Evolutionary conservation across 108 stramenopile species (phyloP).

Genomic region (Hondaea fermentalgiana): DNA sequence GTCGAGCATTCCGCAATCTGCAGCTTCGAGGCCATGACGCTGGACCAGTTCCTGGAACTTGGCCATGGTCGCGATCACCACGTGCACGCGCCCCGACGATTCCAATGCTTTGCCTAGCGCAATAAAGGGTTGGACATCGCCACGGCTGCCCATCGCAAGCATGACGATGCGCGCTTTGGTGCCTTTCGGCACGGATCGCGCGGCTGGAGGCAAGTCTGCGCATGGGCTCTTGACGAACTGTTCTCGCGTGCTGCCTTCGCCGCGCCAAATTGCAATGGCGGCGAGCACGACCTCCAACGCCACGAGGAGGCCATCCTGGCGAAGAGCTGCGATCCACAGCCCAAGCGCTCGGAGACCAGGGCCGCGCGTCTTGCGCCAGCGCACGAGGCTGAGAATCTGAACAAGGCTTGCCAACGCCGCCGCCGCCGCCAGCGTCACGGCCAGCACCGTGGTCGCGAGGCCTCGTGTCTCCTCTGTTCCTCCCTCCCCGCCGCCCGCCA

Average conservation of each 20-base stretch:
- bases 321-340: too few species aligned
- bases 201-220: not conserved
- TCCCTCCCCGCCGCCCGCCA: too few species aligned
- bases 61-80: not conserved
- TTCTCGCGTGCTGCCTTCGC: not conserved
- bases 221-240: not conserved
- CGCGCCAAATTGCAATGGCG: not conserved
- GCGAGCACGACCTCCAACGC: not conserved
- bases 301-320: too few species aligned
- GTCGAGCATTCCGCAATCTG: not conserved
- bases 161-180: not conserved
- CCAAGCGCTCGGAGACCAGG: too few species aligned
- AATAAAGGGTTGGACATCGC: conserved; percentile 25
- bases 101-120: not conserved
- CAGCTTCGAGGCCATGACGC: not conserved
- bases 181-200: not conserved
- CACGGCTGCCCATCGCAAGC: conserved; percentile 15
- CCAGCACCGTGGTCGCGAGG: too few species aligned
- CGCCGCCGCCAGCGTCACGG: too few species aligned
- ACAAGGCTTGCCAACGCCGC: too few species aligned
- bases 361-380: too few species aligned
- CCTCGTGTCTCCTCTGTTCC: too few species aligned
- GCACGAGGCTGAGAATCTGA: too few species aligned
- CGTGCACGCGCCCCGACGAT: not conserved
- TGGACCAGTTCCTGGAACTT: conserved; percentile 1